Evolutionary conservation across 805 yeast species (phyloP), one percentile per base, ranked within the genome.

Genomic region (Candida palmyrensis): DNA sequence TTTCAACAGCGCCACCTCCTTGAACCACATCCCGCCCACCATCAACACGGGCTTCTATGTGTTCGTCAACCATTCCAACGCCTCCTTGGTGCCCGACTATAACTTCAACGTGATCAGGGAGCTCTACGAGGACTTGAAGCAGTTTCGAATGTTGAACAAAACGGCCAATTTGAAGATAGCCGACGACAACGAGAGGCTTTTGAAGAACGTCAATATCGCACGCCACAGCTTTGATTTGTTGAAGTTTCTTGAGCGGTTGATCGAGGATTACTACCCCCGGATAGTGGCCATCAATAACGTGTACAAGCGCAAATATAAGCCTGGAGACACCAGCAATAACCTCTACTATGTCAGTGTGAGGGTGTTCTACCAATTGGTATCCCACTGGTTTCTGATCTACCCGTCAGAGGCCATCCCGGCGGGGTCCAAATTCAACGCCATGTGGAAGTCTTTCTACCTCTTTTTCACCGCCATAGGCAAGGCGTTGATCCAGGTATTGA

Each of bases 401-500:
- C 68, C 69, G 2, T 54, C 59, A 23, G 59, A 59, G 16, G 48
- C 53, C 8, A 36, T 50, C 32, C 45, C 64, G 6, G 39, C 55
- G 35, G 59, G 62, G 2, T 38, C 55, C 8, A 37, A 39, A 2
- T 41, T 48, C 26, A 39, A 50, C 18, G 62, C 68, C 0, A 41
- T 59, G 12, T 57, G 56, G 30, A 56, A 55, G 33, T 51, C 57
- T 3, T 50, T 62, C 30, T 57, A 56, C 35, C 46, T 64, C 23
- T 62, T 62, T 29, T 64, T 43, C 41, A 47, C 42, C 18, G 62
- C 65, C 1, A 43, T 60, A 17, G 71, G 67, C 1, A 61, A 53
- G 35, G 42, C 60, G 6, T 40, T 66, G 19, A 37, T 43, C 17
- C 59, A 64, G 29, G 50, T 59, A 2, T 45, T 58, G 14, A 44